Percentiles rank a stretch among this genome's conserved stretches.
Evolutionary conservation across 805 yeast species (phyloP).

Genomic region (Ogataea wickerhamii): DNA sequence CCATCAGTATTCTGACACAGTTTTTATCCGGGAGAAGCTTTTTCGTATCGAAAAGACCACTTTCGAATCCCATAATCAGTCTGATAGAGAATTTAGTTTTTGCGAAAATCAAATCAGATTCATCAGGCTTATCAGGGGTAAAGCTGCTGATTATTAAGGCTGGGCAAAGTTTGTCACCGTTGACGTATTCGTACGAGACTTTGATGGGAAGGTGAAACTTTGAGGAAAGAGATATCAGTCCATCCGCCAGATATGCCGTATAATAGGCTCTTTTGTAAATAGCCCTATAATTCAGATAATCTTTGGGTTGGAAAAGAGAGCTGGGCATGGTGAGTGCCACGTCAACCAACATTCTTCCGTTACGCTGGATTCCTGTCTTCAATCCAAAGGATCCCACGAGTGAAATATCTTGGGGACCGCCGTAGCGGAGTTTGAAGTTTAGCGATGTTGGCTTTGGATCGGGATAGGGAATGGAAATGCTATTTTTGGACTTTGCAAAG

Average conservation of each 20-base stretch:
- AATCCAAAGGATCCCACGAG: slow-evolving; percentile 88
- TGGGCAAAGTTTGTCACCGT: slow-evolving; percentile 78
- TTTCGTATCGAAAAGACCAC: slow-evolving; percentile 64
- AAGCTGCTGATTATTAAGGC: slow-evolving; percentile 60
- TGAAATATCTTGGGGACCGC: slow-evolving; percentile 68
- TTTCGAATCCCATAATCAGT: slow-evolving; percentile 69
- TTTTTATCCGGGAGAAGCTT: slow-evolving; percentile 79
- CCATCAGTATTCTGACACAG: slow-evolving; percentile 67
- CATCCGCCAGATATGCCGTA: slow-evolving; percentile 70
- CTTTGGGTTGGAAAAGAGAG: slow-evolving; percentile 74
- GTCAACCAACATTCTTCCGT: slow-evolving; percentile 65
- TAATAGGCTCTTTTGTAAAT: slow-evolving; percentile 87
- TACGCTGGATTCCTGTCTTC: slow-evolving; percentile 70
- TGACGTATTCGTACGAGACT: slow-evolving; percentile 58
- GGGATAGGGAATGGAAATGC: slow-evolving; percentile 74
- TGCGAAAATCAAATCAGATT: slow-evolving; percentile 52
- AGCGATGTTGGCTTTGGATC: slow-evolving; percentile 77
- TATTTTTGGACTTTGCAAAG: slow-evolving; percentile 42
- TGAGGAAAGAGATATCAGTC: slow-evolving; percentile 50
- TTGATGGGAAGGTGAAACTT: slow-evolving; percentile 59
- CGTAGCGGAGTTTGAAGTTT: slow-evolving; percentile 68
- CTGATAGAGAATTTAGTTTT: slow-evolving; percentile 71
- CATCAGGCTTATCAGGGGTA: slow-evolving; percentile 38
- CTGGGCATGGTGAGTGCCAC: slow-evolving; percentile 80
- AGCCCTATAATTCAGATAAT: slow-evolving; percentile 85